Percentiles rank a stretch among this genome's conserved stretches.
These are phyloP conservation scores for Candolleomyces eurysporus DNA, from an alignment of 768 basidiomycete genomes.

Conservation along the genomic window DNA sequence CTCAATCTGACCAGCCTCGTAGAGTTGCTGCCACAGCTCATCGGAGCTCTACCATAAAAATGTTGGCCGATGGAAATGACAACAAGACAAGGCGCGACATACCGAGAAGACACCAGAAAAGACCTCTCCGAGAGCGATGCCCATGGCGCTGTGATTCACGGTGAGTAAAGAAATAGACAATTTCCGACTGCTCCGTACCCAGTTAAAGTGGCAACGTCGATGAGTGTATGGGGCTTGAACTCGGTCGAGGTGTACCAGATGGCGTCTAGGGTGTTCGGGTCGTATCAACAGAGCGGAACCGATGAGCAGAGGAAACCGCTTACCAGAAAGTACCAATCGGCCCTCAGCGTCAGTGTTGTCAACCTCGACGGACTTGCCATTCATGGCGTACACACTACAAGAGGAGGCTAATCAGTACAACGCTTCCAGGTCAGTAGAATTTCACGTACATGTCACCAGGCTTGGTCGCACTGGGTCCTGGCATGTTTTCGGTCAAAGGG, in stretches of 20 bases:
- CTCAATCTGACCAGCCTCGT: constrained; percentile 67
- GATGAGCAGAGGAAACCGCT: constrained; percentile 10
- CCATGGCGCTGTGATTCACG: constrained; percentile 53
- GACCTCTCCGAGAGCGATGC: constrained; percentile 69
- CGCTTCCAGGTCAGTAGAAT: background rate
- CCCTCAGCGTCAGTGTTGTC: constrained; percentile 90
- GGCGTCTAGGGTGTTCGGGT: constrained; percentile 52
- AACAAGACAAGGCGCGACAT: constrained; percentile 17
- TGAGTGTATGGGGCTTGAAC: constrained; percentile 77
- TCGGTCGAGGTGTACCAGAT: constrained; percentile 78
- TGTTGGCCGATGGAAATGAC: background rate
- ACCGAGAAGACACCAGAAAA: constrained; percentile 81
- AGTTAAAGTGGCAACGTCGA: constrained; percentile 88
- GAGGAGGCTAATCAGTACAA: background rate
- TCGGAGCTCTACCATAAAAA: constrained; percentile 56
- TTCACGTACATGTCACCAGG: constrained; percentile 77
- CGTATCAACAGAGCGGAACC: background rate
- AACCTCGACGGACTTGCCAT: constrained; percentile 82
- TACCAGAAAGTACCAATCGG: constrained; percentile 71
- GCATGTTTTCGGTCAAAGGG: constrained; percentile 85
- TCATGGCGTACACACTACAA: constrained; percentile 76
- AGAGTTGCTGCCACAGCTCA: constrained; percentile 67
- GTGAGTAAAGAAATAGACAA: background rate
- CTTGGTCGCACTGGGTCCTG: constrained; percentile 69
- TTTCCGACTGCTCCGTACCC: constrained; percentile 42